Percentiles rank a stretch among this genome's conserved stretches.
phyloP scores from a whole-genome alignment of 352 stramenopile species.

The Aphanomyces euteiches region DNA sequence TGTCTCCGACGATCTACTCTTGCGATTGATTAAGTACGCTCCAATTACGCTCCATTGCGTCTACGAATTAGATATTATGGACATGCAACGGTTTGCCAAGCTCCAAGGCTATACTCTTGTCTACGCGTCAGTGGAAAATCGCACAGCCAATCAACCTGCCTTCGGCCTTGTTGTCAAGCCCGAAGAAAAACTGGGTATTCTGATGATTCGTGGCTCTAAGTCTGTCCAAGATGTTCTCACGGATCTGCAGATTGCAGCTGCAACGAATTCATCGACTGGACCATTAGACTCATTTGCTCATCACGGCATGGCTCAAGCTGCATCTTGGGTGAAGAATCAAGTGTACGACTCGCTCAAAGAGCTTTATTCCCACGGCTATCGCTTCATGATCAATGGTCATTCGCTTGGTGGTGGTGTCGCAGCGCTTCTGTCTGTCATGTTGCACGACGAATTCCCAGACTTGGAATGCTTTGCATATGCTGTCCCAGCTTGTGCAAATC shows the following conservation, averaged over 20 bases:
- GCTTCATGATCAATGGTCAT: constrained; percentile 76
- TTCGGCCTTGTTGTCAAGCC: constrained; percentile 76
- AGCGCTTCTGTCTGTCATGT: constrained; percentile 72
- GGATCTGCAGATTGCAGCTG: constrained; percentile 78
- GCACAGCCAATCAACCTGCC: constrained; percentile 75
- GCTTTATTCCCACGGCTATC: constrained; percentile 70
- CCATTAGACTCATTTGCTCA: constrained; percentile 85
- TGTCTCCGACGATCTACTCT: constrained; percentile 68
- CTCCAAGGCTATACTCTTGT: constrained; percentile 76
- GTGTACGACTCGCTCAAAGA: constrained; percentile 71
- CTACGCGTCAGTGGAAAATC: constrained; percentile 76
- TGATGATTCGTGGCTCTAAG: constrained; percentile 81
- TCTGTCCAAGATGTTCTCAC: constrained; percentile 82
- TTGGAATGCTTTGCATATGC: constrained; percentile 84
- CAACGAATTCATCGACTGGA: constrained; percentile 37
- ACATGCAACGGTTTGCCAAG: constrained; percentile 79
- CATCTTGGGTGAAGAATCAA: constrained; percentile 84
- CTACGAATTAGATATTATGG: constrained; percentile 77
- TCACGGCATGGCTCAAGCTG: constrained; percentile 81
- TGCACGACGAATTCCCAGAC: constrained; percentile 79
- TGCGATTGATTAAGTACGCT: constrained; percentile 66
- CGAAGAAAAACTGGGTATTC: constrained; percentile 70
- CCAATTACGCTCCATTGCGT: constrained; percentile 77
- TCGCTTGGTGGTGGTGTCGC: constrained; percentile 77
- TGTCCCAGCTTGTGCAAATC: constrained; percentile 75